Conservation (phyloP, 352 stramenopile genomes). For the Pythium insidiosum region DNA sequence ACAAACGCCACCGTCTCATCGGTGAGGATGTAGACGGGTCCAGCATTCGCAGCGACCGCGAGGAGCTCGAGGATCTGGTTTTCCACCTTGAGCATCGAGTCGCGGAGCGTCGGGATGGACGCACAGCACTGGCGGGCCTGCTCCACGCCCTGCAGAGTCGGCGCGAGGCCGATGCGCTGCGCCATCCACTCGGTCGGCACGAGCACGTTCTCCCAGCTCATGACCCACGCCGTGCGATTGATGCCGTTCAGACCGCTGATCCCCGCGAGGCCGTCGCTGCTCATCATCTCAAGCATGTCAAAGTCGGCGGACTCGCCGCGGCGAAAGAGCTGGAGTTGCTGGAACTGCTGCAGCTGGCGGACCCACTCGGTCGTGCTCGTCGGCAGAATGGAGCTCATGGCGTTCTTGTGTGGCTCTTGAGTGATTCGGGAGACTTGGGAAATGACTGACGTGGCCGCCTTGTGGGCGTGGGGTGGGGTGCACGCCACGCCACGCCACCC, state of each 20-base stretch:
- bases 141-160: slow-evolving; percentile 15
- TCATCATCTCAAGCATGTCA: slow-evolving; percentile 20
- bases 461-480: no score
- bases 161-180: slow-evolving; percentile 20
- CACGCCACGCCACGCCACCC: no score
- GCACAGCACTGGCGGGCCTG: slow-evolving; percentile 11
- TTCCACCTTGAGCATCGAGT: slow-evolving; percentile 22
- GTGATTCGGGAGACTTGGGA: slow-evolving; percentile 2
- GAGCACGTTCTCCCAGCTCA: slow-evolving; percentile 53
- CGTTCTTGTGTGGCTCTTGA: neutral
- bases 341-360: slow-evolving; percentile 14
- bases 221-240: slow-evolving; percentile 17
- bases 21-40: slow-evolving; percentile 37
- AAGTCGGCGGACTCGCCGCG: slow-evolving; percentile 15
- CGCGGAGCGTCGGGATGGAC: slow-evolving; percentile 14
- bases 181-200: slow-evolving; percentile 29
- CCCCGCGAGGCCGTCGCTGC: slow-evolving; percentile 7
- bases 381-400: slow-evolving; percentile 5
- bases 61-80: slow-evolving; percentile 26
- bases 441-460: no score
- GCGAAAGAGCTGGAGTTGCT: slow-evolving; percentile 8
- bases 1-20: slow-evolving; percentile 30
- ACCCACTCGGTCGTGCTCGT: slow-evolving; percentile 15
- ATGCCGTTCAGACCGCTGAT: no score
- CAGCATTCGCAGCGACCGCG: slow-evolving; percentile 14